Evolutionary conservation across 441 rosid species (phyloP).

Genomic region (Populus hybrid): DNA sequence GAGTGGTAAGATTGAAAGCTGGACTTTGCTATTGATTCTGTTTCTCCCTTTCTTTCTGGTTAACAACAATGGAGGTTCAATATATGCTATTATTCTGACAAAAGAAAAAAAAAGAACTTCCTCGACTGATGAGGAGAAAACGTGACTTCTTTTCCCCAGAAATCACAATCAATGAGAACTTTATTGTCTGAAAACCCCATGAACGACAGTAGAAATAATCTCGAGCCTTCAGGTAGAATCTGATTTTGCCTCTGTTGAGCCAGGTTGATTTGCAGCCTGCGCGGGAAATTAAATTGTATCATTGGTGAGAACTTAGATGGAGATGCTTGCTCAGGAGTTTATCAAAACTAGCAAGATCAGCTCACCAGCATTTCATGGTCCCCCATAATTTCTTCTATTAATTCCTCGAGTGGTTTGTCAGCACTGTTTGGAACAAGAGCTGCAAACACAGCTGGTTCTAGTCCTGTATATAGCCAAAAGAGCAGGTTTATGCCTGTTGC

Average conservation of each 20-base stretch:
- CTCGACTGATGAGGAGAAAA: too few species aligned
- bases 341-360: slow-evolving; percentile 2
- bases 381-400: slow-evolving; percentile 79
- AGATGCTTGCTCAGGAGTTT: background rate
- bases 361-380: slow-evolving; percentile 43
- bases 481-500: background rate
- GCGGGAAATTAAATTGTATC: background rate
- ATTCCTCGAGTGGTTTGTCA: slow-evolving; percentile 58
- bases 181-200: background rate
- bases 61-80: too few species aligned
- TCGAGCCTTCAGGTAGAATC: background rate
- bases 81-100: too few species aligned
- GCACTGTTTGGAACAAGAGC: slow-evolving; percentile 87
- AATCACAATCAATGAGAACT: background rate
- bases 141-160: too few species aligned
- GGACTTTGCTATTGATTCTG: too few species aligned
- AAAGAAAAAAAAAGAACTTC: too few species aligned
- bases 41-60: too few species aligned
- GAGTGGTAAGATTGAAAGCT: too few species aligned
- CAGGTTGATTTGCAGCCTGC: slow-evolving; percentile 48
- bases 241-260: slow-evolving; percentile 16
- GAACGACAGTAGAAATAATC: background rate
- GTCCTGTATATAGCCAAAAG: slow-evolving; percentile 39
- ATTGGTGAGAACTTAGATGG: background rate
- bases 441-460: slow-evolving; percentile 73